Evolutionary conservation across 805 yeast genomes (phyloP).

Genomic region (Gaillardinia entomophila): DNA sequence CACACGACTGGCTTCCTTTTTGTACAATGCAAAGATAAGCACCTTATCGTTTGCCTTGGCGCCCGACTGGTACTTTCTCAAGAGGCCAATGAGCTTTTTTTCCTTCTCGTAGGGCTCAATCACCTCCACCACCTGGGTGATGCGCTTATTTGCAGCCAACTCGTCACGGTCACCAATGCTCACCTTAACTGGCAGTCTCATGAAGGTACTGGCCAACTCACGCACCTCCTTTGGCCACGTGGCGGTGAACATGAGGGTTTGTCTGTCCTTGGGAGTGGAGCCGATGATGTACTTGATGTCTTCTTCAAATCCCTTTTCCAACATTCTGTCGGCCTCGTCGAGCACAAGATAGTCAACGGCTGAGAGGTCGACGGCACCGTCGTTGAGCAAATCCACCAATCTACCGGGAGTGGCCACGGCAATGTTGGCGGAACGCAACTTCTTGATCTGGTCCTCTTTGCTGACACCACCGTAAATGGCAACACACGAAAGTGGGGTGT

Average conservation of each 20-base stretch:
- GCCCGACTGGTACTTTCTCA: slow-evolving; percentile 70
- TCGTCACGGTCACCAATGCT: slow-evolving; percentile 94
- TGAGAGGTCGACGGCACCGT: slow-evolving; percentile 70
- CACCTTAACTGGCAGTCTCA: slow-evolving; percentile 82
- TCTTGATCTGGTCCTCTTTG: slow-evolving; percentile 81
- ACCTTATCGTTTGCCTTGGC: slow-evolving; percentile 68
- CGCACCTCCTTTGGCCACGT: slow-evolving; percentile 99
- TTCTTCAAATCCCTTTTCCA: slow-evolving; percentile 96
- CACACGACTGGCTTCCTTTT: slow-evolving; percentile 91
- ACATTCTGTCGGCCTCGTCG: slow-evolving; percentile 98
- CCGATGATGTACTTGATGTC: slow-evolving; percentile 84
- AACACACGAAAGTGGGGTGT: slow-evolving; percentile 60
- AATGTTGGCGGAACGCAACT: slow-evolving; percentile 61
- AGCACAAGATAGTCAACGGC: slow-evolving; percentile 73
- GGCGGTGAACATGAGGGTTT: slow-evolving; percentile 98
- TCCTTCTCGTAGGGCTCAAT: slow-evolving; percentile 74
- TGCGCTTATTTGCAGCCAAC: slow-evolving; percentile 88
- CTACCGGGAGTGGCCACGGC: slow-evolving; percentile 99
- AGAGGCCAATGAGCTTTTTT: slow-evolving; percentile 60
- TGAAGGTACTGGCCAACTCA: slow-evolving; percentile 79
- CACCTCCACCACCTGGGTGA: slow-evolving; percentile 90
- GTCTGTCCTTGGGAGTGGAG: slow-evolving; percentile 54
- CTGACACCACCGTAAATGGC: slow-evolving; percentile 98
- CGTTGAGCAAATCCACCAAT: slow-evolving; percentile 81
- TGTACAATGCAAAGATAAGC: slow-evolving; percentile 88